Evolutionary conservation across 306 rosid species (phyloP).

Genomic region (Malus sylvestris): DNA sequence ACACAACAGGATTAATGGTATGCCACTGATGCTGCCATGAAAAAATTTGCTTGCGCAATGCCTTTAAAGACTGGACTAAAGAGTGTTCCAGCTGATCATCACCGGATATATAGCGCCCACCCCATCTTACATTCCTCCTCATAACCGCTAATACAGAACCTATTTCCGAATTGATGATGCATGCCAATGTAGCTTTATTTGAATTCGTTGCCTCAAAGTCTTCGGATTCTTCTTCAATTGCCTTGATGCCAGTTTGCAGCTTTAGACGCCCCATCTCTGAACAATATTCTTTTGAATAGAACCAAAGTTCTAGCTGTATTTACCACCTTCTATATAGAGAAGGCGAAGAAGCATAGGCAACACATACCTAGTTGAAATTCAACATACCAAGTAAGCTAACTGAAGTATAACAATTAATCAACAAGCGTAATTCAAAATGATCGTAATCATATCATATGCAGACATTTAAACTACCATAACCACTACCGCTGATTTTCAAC

Average conservation of each 20-base stretch:
- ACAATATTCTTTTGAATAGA: conserved; percentile 17
- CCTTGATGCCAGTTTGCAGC: conserved; percentile 65
- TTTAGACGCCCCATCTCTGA: conserved; percentile 66
- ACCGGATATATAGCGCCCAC: conserved; percentile 80
- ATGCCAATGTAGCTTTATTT: conserved; percentile 63
- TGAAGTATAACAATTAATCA: neutral
- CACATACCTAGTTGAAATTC: neutral
- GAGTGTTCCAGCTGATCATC: conserved; percentile 96
- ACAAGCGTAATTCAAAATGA: neutral
- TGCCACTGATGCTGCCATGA: conserved; percentile 94
- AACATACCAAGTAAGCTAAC: neutral
- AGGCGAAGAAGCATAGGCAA: conserved; percentile 10
- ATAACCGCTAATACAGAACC: conserved; percentile 93
- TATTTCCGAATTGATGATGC: conserved; percentile 92
- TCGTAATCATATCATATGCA: neutral
- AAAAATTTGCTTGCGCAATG: conserved; percentile 72
- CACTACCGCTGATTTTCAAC: neutral
- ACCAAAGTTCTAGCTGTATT: conserved; percentile 6
- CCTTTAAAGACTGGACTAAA: conserved; percentile 81
- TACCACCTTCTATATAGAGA: neutral
- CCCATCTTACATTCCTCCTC: conserved; percentile 98
- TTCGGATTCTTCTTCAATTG: conserved; percentile 90
- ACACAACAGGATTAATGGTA: conserved; percentile 68
- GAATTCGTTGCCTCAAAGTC: conserved; percentile 56
- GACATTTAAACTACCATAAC: neutral